Evolutionary conservation across 768 basidiomycete genomes (phyloP), one percentile per base, ranked within the genome.

Genomic region (Lentinula sp.): DNA sequence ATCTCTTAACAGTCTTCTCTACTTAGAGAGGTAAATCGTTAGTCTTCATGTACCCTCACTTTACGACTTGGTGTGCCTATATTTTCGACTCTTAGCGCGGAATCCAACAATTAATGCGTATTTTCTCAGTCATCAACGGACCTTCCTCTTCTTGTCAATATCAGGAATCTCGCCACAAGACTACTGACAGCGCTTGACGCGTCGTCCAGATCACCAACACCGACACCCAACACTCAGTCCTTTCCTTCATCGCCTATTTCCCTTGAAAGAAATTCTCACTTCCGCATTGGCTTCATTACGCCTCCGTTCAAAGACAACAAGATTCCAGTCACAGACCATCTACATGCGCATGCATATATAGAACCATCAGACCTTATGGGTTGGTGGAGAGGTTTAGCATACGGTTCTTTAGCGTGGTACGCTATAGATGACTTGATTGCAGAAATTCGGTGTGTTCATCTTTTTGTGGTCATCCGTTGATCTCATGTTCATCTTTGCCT

Each of bases 11-110:
- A 52, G 54, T 68, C 32, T 65, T 62, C 48, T 53, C 62, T 53
- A 59, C 60, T 35, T 16, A 34, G 4, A 18, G 32, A 5, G n/a
- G 18, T 43, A 28, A 2, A 50, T 59, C n/a, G 62, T 18, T 58
- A 91, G 89, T 70, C 76, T 90, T 40, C 88, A 91, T 73, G 87
- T 91, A 58, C 87, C 88, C 28, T 91, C 88, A 63, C 79, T 90
- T 70, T 91, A 91, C 70, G 82, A 78, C 42, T 79, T 91, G 59
- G 87, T 88, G 69, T 37, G 50, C 16, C 39, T 39, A 15, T 48
- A 48, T 11, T 34, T 8, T 13, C 8, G 9, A 16, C 5, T 23
- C 7, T 16, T 15, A 2, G 21, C n/a, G 28, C 23, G n/a, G 5
- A 18, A 46, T 23, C 34, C 42, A 51, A 58, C 43, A 56, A 51